These are phyloP conservation scores for Plasmodium gonderi DNA, from an alignment of 169 alveolate genomes.

Conservation along the genomic window DNA sequence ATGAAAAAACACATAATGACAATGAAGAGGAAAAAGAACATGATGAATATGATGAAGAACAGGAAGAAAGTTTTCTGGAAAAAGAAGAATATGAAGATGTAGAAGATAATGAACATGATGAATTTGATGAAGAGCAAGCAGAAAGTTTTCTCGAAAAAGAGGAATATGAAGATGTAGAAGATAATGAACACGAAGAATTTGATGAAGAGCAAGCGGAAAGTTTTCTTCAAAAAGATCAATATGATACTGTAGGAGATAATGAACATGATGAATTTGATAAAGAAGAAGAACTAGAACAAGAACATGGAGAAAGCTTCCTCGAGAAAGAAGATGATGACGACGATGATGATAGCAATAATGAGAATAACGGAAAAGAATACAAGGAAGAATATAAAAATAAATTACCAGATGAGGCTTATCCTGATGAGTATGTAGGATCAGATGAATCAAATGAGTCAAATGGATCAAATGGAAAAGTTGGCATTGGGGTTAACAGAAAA, in stretches of 20 bases:
- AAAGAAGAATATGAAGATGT: conserved; percentile 33
- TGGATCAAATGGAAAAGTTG: background rate
- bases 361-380: conserved; percentile 7
- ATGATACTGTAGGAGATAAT: conserved; percentile 18
- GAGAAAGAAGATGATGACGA: conserved; percentile 4
- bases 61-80: conserved; percentile 33
- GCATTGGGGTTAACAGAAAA: background rate
- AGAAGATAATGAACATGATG: conserved; percentile 4
- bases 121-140: background rate
- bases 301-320: background rate
- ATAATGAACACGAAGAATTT: background rate
- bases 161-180: background rate
- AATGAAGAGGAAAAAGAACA: background rate
- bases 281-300: too few species aligned
- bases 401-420: background rate
- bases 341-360: background rate
- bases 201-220: conserved; percentile 1
- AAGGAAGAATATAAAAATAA: conserved; percentile 3
- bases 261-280: conserved; percentile 2
- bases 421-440: background rate
- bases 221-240: conserved; percentile 33
- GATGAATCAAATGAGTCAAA: background rate
- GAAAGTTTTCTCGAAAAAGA: conserved; percentile 31
- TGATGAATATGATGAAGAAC: background rate
- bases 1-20: background rate